Base-by-base conservation (phyloP, 257 asterid genomes). In the Nicotiana knightiana region DNA sequence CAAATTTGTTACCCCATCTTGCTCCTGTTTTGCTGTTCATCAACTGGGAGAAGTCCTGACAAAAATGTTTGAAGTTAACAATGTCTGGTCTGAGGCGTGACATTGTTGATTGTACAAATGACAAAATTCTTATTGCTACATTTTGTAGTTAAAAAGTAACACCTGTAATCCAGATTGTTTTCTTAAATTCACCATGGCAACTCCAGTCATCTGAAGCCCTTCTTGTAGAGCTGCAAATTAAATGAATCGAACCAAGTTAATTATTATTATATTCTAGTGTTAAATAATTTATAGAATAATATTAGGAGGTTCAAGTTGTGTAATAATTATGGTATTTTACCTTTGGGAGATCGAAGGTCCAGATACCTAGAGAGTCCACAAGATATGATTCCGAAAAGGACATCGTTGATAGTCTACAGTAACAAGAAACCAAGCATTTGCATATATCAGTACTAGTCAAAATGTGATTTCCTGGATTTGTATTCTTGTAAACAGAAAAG, bases 401-500 rank as follows among this genome's bases (percentile, higher is more conserved):
- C 97, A 75, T 95, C 99, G 65, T 95, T 95, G 66, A 95, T 90
- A 32, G 98, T 95, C 98, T 94, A 95, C 88, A 85, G 54, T 11
- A 48, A 3, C 11, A 48, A 53, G 61, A 33, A 82, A 62, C n/a
- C 70, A 48, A 28, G 7, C 55, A 67, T 12, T 39, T 24, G 39
- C 37, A 21, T 21, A 5, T n/a, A 43, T 68, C 2, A 68, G 58
- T 62, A 62, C 3, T 11, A 24, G 35, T 24, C 35, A 30, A 28
- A 28, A 1, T 28, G 30, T 28, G 30, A 28, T 32, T 32, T 32
- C 35, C 4, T 32, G 4, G 35, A 32, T 32, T 32, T 32, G 3
- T 32, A 32, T 6, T 37, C 46, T 37, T 37, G 2, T 2, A 51
- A 51, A 51, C 15, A 11, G 15, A 51, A 51, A 2, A 9, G 12